phyloP scores from a whole-genome alignment of 1,284 basidiomycete genomes.

The Trametes sp. region DNA sequence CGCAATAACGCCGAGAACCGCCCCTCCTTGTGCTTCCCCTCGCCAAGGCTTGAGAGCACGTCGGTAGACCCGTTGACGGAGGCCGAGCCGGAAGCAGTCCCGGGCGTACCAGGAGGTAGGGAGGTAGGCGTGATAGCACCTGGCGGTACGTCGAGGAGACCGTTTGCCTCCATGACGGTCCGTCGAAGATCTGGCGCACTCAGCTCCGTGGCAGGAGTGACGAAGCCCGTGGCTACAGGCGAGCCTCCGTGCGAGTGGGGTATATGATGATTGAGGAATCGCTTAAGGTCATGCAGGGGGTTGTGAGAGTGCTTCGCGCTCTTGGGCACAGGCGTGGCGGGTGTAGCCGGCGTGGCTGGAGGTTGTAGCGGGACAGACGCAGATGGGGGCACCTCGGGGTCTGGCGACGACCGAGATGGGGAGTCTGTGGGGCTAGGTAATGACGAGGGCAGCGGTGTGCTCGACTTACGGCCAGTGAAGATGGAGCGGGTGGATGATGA shows the following conservation, averaged over 20 bases:
- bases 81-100: slow-evolving; percentile 26
- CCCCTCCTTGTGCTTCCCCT: slow-evolving; percentile 32
- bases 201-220: slow-evolving; percentile 47
- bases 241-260: slow-evolving; percentile 53
- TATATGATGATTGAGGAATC: slow-evolving; percentile 91
- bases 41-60: slow-evolving; percentile 24
- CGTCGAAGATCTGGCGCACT: slow-evolving; percentile 39
- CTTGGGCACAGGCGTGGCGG: slow-evolving; percentile 30
- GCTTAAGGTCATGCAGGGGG: slow-evolving; percentile 89
- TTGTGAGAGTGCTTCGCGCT: slow-evolving; percentile 55
- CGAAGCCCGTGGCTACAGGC: slow-evolving; percentile 35
- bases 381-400: slow-evolving; percentile 27
- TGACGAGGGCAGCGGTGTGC: slow-evolving; percentile 30
- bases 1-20: slow-evolving; percentile 39
- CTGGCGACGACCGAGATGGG: slow-evolving; percentile 35
- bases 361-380: slow-evolving; percentile 21
- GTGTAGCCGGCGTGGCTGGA: slow-evolving; percentile 23
- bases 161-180: slow-evolving; percentile 46
- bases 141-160: slow-evolving; percentile 43
- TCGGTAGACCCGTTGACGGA: slow-evolving; percentile 28
- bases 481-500: slow-evolving; percentile 33
- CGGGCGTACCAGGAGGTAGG: slow-evolving; percentile 32
- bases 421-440: slow-evolving; percentile 32
- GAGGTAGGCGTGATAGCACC: slow-evolving; percentile 33
- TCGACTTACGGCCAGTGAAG: slow-evolving; percentile 34